phyloP scores from a whole-genome alignment of 164 flowering plant genomes.

The Macadamia tetraphylla region DNA sequence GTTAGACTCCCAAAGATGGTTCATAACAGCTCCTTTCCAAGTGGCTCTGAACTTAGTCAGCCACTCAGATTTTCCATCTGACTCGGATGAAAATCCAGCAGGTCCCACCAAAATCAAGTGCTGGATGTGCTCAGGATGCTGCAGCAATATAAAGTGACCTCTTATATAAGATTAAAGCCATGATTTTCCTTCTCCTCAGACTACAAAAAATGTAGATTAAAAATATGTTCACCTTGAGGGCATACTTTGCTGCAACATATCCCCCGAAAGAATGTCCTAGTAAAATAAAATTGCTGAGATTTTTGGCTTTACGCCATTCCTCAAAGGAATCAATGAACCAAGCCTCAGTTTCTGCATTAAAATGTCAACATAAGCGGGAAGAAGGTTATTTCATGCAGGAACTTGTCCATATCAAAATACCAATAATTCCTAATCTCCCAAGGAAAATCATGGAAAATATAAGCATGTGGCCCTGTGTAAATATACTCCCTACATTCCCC shows the following conservation, averaged over 20 bases:
- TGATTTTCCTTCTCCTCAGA: background rate
- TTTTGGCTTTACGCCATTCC: constrained; percentile 96
- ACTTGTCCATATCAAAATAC: no score
- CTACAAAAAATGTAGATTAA: constrained; percentile 1
- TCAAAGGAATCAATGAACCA: constrained; percentile 98
- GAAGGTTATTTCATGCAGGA: background rate
- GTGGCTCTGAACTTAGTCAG: constrained; percentile 61
- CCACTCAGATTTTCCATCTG: constrained; percentile 58
- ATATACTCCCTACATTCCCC: no score
- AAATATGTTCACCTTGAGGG: constrained; percentile 67
- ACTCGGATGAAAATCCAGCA: constrained; percentile 78
- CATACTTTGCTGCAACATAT: constrained; percentile 94
- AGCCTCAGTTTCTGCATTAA: constrained; percentile 81
- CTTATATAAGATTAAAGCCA: background rate
- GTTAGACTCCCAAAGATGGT: constrained; percentile 93
- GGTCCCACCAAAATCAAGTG: constrained; percentile 92
- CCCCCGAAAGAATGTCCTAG: constrained; percentile 99
- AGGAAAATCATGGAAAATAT: background rate
- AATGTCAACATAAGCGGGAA: background rate
- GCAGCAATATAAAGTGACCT: constrained; percentile 14
- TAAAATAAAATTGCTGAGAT: constrained; percentile 78
- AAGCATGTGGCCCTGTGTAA: background rate
- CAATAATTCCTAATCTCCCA: background rate
- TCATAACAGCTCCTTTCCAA: constrained; percentile 86
- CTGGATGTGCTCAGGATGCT: constrained; percentile 93